These are phyloP conservation scores for Cystobasidium tubakii DNA, from an alignment of 768 basidiomycete genomes.

Conservation along the genomic window DNA sequence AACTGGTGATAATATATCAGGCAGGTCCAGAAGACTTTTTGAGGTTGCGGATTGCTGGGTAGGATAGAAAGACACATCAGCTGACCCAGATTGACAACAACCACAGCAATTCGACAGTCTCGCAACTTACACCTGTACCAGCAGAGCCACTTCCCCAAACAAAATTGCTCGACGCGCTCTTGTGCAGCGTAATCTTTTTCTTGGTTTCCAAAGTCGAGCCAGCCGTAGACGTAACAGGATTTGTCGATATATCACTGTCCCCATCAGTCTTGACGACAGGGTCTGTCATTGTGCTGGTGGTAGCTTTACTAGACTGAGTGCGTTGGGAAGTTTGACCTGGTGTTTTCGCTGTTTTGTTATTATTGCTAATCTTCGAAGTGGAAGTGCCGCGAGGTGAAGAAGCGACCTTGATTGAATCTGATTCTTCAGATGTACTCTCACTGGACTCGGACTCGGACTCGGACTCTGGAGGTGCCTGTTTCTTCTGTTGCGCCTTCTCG, in stretches of 20 bases:
- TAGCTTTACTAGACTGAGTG: constrained; percentile 1
- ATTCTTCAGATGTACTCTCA: not conserved
- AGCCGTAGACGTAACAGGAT: not conserved
- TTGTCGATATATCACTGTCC: not conserved
- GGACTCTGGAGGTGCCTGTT: not conserved
- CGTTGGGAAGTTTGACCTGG: too few relatives aligned
- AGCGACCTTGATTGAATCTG: not conserved
- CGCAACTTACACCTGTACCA: not conserved
- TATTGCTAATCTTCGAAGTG: not conserved
- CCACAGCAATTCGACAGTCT: not conserved
- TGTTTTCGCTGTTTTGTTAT: not conserved
- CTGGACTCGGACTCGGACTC: constrained; percentile 1
- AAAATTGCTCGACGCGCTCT: not conserved
- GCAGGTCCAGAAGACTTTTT: not conserved
- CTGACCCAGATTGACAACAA: not conserved
- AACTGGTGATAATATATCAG: not conserved
- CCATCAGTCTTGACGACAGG: not conserved
- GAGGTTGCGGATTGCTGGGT: not conserved
- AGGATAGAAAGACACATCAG: not conserved
- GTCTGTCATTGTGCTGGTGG: not conserved
- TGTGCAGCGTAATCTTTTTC: constrained; percentile 9
- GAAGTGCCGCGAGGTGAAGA: not conserved
- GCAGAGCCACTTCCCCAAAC: not conserved
- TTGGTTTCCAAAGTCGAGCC: not conserved
- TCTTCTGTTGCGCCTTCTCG: too few relatives aligned